Conservation (phyloP, 1,284 basidiomycete species). For the Erythrobasidium hasegawianum region DNA sequence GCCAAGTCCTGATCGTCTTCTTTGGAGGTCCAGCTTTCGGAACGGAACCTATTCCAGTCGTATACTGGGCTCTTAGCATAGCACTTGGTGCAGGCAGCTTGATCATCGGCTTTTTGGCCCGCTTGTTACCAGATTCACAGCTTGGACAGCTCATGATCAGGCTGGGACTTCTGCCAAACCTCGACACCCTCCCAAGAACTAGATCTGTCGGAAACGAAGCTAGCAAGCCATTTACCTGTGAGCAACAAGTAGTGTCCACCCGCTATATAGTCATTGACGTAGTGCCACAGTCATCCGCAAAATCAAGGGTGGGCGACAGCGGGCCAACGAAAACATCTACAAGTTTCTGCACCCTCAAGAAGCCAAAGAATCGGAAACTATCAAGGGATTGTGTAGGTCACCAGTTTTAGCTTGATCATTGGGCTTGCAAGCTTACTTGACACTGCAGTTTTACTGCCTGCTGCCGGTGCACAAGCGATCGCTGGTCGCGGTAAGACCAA, state of each 20-base stretch:
- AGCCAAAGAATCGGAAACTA: not conserved
- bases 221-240: slow-evolving; percentile 21
- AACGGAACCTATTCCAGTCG: slow-evolving; percentile 19
- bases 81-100: slow-evolving; percentile 18
- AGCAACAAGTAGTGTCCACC: not conserved
- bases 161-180: slow-evolving; percentile 22
- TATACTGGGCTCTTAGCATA: slow-evolving; percentile 28
- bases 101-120: slow-evolving; percentile 16
- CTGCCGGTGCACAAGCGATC: not conserved
- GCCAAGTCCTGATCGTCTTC: slow-evolving; percentile 38
- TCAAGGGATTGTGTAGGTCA: too few relatives aligned
- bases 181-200: slow-evolving; percentile 20
- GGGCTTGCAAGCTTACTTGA: not conserved
- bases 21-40: slow-evolving; percentile 39
- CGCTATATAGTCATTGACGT: not conserved
- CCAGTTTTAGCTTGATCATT: not conserved
- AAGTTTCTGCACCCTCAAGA: not conserved
- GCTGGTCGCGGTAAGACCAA: not conserved
- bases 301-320: slow-evolving; percentile 6
- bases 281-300: slow-evolving; percentile 1
- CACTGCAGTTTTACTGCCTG: slow-evolving; percentile 2
- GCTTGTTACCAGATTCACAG: slow-evolving; percentile 22
- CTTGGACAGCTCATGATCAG: slow-evolving; percentile 25
- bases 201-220: slow-evolving; percentile 7
- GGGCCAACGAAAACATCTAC: slow-evolving; percentile 20